Conservation (phyloP, 2,329 filamentous ascomycete genomes). For the Scleromitrula shiraiana region DNA sequence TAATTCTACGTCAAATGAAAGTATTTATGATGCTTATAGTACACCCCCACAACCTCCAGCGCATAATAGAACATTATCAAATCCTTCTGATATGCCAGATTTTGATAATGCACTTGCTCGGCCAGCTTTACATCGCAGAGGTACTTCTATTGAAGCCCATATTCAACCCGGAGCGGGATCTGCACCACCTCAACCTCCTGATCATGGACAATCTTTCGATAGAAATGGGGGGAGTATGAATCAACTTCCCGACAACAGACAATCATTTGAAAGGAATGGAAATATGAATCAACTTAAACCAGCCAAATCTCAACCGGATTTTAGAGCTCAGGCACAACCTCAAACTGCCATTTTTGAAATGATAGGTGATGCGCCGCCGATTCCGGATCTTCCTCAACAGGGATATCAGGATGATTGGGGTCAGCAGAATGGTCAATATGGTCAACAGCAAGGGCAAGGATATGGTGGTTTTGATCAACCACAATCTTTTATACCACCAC, state of each 20-base stretch:
- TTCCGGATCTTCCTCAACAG: slow-evolving; percentile 36
- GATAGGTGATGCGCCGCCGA: slow-evolving; percentile 51
- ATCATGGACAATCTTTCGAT: slow-evolving; percentile 2
- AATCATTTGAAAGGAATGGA: slow-evolving; percentile 30
- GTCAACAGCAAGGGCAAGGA: slow-evolving; percentile 10
- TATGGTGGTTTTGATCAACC: slow-evolving; percentile 17
- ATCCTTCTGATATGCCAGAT: slow-evolving; percentile 26
- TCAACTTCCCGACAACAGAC: slow-evolving; percentile 27
- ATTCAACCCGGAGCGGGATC: slow-evolving; percentile 15
- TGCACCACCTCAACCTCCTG: not conserved
- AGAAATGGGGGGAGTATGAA: slow-evolving; percentile 32
- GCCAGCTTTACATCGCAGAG: slow-evolving; percentile 16
- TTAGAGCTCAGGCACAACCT: slow-evolving; percentile 41
- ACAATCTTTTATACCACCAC: slow-evolving; percentile 23
- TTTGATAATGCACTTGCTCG: slow-evolving; percentile 20
- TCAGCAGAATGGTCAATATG: slow-evolving; percentile 18
- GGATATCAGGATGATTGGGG: slow-evolving; percentile 22
- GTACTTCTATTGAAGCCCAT: slow-evolving; percentile 26
- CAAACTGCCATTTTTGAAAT: slow-evolving; percentile 69
- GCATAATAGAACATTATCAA: slow-evolving; percentile 17
- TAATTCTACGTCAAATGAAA: slow-evolving; percentile 28
- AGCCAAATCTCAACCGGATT: slow-evolving; percentile 60
- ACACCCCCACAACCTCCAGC: slow-evolving; percentile 22
- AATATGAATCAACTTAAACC: slow-evolving; percentile 40
- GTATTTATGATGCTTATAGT: slow-evolving; percentile 47